Percentiles rank a stretch among this genome's conserved stretches.
These are phyloP conservation scores for Hypoxylon crocopeplum DNA, from an alignment of 495 filamentous ascomycete species.

Conservation along the genomic window DNA sequence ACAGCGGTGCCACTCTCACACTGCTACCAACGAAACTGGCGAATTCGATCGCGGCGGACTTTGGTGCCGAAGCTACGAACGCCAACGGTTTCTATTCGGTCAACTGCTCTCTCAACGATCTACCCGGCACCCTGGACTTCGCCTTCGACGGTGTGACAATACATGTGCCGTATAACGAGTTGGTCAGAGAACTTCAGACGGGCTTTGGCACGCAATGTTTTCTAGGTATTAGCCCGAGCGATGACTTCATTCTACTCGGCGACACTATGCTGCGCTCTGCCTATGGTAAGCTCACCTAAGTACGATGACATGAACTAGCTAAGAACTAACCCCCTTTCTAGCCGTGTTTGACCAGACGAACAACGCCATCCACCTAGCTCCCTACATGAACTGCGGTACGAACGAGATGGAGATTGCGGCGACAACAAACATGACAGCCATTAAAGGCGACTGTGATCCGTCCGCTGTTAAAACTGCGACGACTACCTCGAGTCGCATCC, in stretches of 20 bases:
- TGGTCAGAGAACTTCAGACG: constrained; percentile 57
- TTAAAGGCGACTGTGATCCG: constrained; percentile 35
- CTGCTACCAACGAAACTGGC: constrained; percentile 77
- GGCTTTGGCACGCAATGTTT: constrained; percentile 64
- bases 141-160: constrained; percentile 73
- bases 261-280: constrained; percentile 93
- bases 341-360: constrained; percentile 57
- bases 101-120: constrained; percentile 70
- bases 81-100: constrained; percentile 67
- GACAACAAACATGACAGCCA: constrained; percentile 16
- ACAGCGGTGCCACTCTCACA: constrained; percentile 89
- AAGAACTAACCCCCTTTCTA: constrained; percentile 24
- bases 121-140: constrained; percentile 74
- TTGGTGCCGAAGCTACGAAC: constrained; percentile 62
- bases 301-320: too few relatives aligned
- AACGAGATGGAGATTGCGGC: constrained; percentile 39
- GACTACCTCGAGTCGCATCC: neutral
- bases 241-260: constrained; percentile 71
- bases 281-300: constrained; percentile 66
- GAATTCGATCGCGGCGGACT: constrained; percentile 65
- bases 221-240: constrained; percentile 78
- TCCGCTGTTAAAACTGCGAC: constrained; percentile 14
- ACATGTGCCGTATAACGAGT: constrained; percentile 65
- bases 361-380: constrained; percentile 52
- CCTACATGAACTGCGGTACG: constrained; percentile 54